A percentile compares a stretch with the other conserved stretches of the same genome.
Evolutionary conservation across 495 filamentous ascomycete genomes (phyloP).

Genomic region (Neurospora pannonica): DNA sequence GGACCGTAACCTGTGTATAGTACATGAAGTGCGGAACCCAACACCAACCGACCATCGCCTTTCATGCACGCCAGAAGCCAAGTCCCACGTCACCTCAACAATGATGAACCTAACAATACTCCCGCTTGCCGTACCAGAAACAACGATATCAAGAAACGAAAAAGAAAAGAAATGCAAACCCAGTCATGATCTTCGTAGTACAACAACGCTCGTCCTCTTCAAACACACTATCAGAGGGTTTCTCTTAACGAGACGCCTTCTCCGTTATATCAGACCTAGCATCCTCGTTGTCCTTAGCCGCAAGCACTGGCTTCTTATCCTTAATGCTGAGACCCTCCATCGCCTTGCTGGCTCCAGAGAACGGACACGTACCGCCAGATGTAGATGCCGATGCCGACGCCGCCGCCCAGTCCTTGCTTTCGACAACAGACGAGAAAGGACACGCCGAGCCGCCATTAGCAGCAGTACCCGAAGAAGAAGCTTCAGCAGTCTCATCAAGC

Average conservation of each 20-base stretch:
- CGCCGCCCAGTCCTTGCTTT: not conserved
- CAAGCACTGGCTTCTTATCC: not conserved
- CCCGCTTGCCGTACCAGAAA: not conserved
- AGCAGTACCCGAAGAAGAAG: not conserved
- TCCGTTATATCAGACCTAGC: conserved; percentile 5
- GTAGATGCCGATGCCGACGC: not conserved
- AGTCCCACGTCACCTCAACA: not conserved
- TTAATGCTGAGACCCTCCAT: conserved; percentile 6
- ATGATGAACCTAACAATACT: not conserved
- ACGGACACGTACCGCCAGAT: conserved; percentile 10
- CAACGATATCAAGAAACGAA: not conserved
- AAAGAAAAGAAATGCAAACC: not conserved
- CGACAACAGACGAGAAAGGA: not conserved
- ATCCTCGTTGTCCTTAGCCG: not conserved
- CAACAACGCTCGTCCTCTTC: not conserved
- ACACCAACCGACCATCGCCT: not conserved
- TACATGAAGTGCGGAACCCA: not conserved
- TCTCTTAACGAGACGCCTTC: not conserved
- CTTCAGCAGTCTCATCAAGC: conserved; percentile 20
- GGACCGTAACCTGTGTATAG: not conserved
- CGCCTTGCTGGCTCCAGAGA: conserved; percentile 8
- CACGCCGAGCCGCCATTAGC: not conserved
- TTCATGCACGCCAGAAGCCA: not conserved
- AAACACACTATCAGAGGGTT: not conserved
- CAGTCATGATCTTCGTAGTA: not conserved